These are phyloP conservation scores for Senna tora DNA, from an alignment of 306 rosid species.

Conservation along the genomic window DNA sequence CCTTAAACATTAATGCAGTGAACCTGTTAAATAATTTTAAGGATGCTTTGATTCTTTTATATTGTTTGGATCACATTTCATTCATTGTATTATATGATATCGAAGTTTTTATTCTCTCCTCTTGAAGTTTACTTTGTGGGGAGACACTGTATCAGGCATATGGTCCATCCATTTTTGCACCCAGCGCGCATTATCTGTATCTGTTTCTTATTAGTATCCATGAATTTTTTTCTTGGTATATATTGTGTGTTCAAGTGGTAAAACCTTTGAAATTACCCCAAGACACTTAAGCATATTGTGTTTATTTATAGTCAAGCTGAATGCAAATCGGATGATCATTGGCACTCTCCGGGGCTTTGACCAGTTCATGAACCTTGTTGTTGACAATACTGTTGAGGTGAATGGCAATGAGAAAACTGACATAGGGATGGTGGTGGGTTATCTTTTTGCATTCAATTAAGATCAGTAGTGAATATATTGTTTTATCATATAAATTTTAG, in stretches of 20 bases:
- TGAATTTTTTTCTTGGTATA: background rate
- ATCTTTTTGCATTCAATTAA: constrained; percentile 1
- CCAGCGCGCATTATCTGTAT: background rate
- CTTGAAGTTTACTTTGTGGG: background rate
- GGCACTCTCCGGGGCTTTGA: constrained; percentile 96
- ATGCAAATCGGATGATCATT: constrained; percentile 88
- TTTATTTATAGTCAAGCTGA: constrained; percentile 74
- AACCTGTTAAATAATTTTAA: background rate
- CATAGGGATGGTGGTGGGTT: constrained; percentile 98
- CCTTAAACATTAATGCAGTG: background rate
- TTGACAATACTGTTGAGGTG: constrained; percentile 92
- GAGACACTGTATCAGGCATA: background rate
- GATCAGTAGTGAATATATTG: background rate
- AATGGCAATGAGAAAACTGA: constrained; percentile 85
- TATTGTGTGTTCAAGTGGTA: background rate
- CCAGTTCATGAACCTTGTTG: constrained; percentile 94
- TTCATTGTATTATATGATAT: background rate
- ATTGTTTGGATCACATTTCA: background rate
- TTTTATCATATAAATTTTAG: background rate
- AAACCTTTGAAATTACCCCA: background rate
- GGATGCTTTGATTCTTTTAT: background rate
- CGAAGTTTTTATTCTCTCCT: too few species aligned
- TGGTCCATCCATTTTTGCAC: background rate
- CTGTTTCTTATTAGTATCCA: background rate
- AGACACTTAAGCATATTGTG: background rate